phyloP scores from a whole-genome alignment of 2,329 filamentous ascomycete genomes.

The Ophiocordyceps camponoti-rufipedis region DNA sequence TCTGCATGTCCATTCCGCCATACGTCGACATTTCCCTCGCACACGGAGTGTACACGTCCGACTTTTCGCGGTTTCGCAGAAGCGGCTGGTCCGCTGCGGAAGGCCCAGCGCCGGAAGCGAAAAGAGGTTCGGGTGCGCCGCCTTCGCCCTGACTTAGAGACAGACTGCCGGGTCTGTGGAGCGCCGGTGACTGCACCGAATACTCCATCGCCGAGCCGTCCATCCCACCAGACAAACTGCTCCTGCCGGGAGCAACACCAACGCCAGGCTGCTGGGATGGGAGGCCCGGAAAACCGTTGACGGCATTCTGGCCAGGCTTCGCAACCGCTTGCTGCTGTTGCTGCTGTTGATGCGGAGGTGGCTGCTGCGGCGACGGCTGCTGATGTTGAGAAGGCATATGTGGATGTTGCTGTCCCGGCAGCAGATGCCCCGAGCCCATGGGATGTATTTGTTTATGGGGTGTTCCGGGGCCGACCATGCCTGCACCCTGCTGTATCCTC shows the following conservation, averaged over 20 bases:
- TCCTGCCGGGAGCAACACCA: conserved; percentile 23
- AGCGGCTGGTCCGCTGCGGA: conserved; percentile 12
- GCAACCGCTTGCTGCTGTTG: conserved; percentile 6
- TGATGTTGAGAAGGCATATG: conserved; percentile 5
- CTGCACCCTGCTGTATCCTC: conserved; percentile 25
- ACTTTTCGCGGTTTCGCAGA: conserved; percentile 22
- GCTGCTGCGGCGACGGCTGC: conserved; percentile 12
- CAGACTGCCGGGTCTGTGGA: conserved; percentile 21
- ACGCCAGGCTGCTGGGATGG: conserved; percentile 6
- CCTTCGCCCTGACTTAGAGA: conserved; percentile 18
- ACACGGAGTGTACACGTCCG: conserved; percentile 36
- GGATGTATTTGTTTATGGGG: conserved; percentile 20
- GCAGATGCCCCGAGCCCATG: conserved; percentile 13
- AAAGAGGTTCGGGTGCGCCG: conserved; percentile 7
- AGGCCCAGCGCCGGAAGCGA: conserved; percentile 1
- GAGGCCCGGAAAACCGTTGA: conserved; percentile 19
- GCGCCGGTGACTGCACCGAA: conserved; percentile 25
- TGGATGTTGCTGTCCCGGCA: conserved; percentile 11
- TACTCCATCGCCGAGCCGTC: conserved; percentile 23
- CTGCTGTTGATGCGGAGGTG: conserved; percentile 2
- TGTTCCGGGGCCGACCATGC: conserved; percentile 4
- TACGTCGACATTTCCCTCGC: conserved; percentile 37
- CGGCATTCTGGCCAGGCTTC: conserved; percentile 18
- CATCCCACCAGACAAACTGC: conserved; percentile 31
- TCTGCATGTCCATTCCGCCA: conserved; percentile 55